Evolutionary conservation across 2,329 filamentous ascomycete genomes (phyloP), one percentile per base, ranked within the genome.

Genomic region (Exophiala xenobiotica): DNA sequence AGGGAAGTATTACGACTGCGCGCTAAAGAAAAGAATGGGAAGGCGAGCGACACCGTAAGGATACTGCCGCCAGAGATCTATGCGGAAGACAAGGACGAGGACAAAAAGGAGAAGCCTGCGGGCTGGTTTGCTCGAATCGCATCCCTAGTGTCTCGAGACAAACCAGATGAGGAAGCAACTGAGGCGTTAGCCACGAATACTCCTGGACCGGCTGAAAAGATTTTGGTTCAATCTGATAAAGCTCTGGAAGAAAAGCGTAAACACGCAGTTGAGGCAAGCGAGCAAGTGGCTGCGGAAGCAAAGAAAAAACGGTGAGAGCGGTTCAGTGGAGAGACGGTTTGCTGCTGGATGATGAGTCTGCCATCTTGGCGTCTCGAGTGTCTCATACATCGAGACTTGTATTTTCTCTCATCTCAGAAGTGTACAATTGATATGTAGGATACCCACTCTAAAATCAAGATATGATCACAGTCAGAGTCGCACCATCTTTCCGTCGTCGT

Each of bases 1-100:
- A 73, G 71, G 46, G 74, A 77, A 59, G 54, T 76, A 16, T 51
- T 77, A 7, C 63, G 65, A 14, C 62, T 74, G 27, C 69, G 68
- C 49, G 66, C 67, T 8, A 70, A 71, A 56, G 64, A 68, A 37
- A 67, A 50, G 62, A 58, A 57, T 16, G 53, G 54, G 12, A 52
- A 47, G 29, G 23, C 46, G 26, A 65, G 35, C 41, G 43, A 49
- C 12, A 46, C 59, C 7, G 68, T 69, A 41, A 63, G 67, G 6
- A 70, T 75, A 24, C 59, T 75, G 7, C 69, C 72, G n/a, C 63
- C 61, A 9, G 67, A 70, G 37, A 64, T 74, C 1, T 72, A 69
- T 63, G 68, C 72, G 45, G 60, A 65, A 22, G 62, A 67, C 7
- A 61, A 68, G 16, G 61, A 64, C 24, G 56, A 64, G 22, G 58